Evolutionary conservation across 345 rosid species (phyloP).

Genomic region (Syzygium jambos): DNA sequence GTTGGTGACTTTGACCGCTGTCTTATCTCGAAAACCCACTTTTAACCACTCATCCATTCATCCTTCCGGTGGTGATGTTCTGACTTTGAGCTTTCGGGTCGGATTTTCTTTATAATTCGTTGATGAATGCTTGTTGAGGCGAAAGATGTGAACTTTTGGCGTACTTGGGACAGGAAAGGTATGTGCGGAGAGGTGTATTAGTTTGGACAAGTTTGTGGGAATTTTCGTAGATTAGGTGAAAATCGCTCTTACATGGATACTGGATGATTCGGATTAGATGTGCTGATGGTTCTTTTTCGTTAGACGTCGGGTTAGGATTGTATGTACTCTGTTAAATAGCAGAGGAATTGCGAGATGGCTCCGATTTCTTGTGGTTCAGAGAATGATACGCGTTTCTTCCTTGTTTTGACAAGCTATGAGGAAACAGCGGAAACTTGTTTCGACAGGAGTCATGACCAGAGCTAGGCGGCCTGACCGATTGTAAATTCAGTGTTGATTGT

Average conservation of each 20-base stretch:
- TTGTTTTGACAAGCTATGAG: background rate
- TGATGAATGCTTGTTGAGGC: background rate
- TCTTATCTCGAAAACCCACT: too few relatives aligned
- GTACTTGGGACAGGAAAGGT: background rate
- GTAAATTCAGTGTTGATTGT: background rate
- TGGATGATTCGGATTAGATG: background rate
- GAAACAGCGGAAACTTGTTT: background rate
- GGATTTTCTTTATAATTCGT: background rate
- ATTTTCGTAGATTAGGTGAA: background rate
- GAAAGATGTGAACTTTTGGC: background rate
- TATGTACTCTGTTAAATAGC: background rate
- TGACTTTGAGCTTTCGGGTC: too few relatives aligned
- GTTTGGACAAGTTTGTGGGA: background rate
- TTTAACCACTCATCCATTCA: too few relatives aligned
- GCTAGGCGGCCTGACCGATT: background rate
- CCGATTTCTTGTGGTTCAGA: background rate
- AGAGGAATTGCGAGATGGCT: background rate
- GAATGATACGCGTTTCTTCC: background rate
- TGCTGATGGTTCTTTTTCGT: background rate
- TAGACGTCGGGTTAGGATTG: background rate
- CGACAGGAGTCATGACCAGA: fast-evolving
- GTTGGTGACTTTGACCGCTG: background rate
- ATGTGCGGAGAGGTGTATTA: background rate
- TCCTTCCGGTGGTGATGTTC: too few relatives aligned
- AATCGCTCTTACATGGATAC: background rate